Base-by-base conservation (phyloP, 495 filamentous ascomycete species). In the Rhypophila decipiens region DNA sequence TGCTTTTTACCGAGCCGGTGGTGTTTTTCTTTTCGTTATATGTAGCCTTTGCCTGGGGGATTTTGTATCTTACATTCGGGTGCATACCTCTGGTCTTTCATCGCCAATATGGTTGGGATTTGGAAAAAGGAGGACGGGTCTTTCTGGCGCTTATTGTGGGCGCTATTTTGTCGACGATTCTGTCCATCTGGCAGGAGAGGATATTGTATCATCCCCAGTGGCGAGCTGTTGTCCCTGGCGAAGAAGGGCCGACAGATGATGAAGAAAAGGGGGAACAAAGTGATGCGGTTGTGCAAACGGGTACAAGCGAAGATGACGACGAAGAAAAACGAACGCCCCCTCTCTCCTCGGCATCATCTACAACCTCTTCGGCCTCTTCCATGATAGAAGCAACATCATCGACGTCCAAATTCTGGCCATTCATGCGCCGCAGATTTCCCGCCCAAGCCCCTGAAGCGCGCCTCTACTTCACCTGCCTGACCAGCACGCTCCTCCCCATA, bases 1-100 rank as follows among this genome's bases (percentile, higher is more conserved):
- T 97, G 24, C 83, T 97, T 19, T 68, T 87, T 56, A 95, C 89
- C 10, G 91, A 96, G 55, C 87, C 90, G 0, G 88, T 96, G 11
- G 89, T 96, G 17, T 95, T 96, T 69, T 95, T 85, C 71, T 97
- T 96, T 66, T 90, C 86, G 19, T 70, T 94, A 12, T 96, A 91
- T 91, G 80, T 87, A 4, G 73, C 88, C 5, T 96, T 96, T 64
- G 83, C 80, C 41, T 97, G 90, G 91, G 90, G 84, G 2, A 78
- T 94, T 0, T 75, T 97, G 0, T 96, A 96, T 64, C 72, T 97
- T 21, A 85, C 84, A 24, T 90, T 93, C 54, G 75, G 78, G 24
- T 83, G 81, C 4, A 77, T 97, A 21, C 88, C 90, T 0, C 72
- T 91, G 11, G 80, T 95, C 44, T 95, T 93, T 65, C 49, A 60